Evolutionary conservation across 1,139 yeast species (phyloP).

Genomic region (Candida sp.): DNA sequence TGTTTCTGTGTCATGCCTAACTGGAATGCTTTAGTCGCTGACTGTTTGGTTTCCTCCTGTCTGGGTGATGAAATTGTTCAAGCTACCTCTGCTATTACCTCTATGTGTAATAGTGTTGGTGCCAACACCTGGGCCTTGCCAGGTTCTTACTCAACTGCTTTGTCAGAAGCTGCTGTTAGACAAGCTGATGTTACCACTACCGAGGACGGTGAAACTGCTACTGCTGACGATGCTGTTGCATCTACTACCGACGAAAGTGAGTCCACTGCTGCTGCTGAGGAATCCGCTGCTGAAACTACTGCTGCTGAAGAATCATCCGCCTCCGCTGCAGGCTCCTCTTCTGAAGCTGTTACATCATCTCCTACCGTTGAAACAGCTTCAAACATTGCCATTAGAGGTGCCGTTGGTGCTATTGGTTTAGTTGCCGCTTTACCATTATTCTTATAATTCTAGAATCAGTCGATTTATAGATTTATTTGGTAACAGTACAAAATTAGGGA

Average conservation of each 20-base stretch:
- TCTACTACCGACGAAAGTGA: slow-evolving; percentile 4
- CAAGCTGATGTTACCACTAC: slow-evolving; percentile 6
- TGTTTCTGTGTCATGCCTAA: slow-evolving; percentile 34
- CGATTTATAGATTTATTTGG: too few species aligned
- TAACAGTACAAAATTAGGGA: too few species aligned
- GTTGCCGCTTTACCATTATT: slow-evolving; percentile 10
- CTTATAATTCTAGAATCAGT: slow-evolving; percentile 7
- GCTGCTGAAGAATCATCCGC: slow-evolving; percentile 7
- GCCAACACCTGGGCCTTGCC: slow-evolving; percentile 22
- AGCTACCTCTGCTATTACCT: slow-evolving; percentile 22
- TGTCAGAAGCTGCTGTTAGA: slow-evolving; percentile 2
- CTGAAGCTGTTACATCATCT: slow-evolving; percentile 4
- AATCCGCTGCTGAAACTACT: slow-evolving; percentile 6
- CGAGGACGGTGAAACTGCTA: slow-evolving; percentile 7
- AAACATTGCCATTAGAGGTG: slow-evolving; percentile 8
- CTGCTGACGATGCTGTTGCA: slow-evolving; percentile 4
- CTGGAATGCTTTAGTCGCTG: slow-evolving; percentile 23
- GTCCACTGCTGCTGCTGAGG: too few species aligned
- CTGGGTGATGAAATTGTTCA: slow-evolving; percentile 18
- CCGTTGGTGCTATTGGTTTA: slow-evolving; percentile 11
- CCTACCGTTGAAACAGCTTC: slow-evolving; percentile 5
- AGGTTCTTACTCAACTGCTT: slow-evolving; percentile 10
- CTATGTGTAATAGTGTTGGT: slow-evolving; percentile 25
- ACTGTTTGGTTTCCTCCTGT: slow-evolving; percentile 27
- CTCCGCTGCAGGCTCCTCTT: slow-evolving; percentile 6